Evolutionary conservation across 2,329 filamentous ascomycete species (phyloP).

Genomic region (Ciborinia camelliae): DNA sequence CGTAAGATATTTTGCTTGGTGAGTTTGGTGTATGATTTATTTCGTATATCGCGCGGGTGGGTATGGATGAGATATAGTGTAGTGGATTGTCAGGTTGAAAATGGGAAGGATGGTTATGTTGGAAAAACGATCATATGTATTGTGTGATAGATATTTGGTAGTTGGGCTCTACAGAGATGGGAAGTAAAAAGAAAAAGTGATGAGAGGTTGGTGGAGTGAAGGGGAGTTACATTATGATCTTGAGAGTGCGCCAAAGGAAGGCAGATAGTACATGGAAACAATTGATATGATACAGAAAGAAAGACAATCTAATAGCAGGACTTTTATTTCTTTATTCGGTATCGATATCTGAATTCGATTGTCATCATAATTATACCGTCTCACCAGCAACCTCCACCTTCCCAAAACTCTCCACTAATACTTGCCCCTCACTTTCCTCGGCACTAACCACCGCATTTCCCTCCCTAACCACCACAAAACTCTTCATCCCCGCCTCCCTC

Average conservation of each 20-base stretch:
- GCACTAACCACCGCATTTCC: constrained; percentile 64
- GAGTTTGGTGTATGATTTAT: too few relatives aligned
- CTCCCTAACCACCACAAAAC: constrained; percentile 60
- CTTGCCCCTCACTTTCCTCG: constrained; percentile 41
- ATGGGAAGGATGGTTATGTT: too few relatives aligned
- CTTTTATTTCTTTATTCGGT: neutral
- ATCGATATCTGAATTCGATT: neutral
- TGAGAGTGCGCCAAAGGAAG: neutral
- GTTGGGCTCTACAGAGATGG: neutral
- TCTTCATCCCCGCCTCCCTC: constrained; percentile 58
- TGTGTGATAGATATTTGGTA: neutral
- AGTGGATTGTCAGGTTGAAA: too few relatives aligned
- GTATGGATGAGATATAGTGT: too few relatives aligned
- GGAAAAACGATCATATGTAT: too few relatives aligned
- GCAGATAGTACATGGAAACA: neutral
- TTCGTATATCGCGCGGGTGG: too few relatives aligned
- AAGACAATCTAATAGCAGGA: neutral
- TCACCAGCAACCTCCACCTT: constrained; percentile 16
- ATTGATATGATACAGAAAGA: neutral
- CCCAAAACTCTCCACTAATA: constrained; percentile 34
- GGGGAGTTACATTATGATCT: neutral
- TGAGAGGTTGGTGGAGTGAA: neutral
- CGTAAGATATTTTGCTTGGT: too few relatives aligned
- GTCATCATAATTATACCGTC: neutral
- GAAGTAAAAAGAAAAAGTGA: neutral